Percentiles rank a stretch among this genome's conserved stretches.
These are phyloP conservation scores for Periconia sp. DNA, from an alignment of 2,329 filamentous ascomycete species.

Conservation along the genomic window DNA sequence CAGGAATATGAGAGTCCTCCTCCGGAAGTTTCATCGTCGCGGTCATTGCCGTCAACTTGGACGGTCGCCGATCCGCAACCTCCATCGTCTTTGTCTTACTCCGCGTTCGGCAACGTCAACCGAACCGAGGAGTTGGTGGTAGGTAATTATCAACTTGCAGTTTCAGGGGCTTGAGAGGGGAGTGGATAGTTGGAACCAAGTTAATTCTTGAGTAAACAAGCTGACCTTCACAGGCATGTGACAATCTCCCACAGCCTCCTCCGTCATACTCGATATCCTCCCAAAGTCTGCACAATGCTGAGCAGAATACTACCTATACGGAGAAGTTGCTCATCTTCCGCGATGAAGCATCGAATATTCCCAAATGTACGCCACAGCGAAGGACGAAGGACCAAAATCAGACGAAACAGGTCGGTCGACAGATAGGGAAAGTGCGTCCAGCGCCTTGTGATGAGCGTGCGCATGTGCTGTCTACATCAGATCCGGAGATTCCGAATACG, in stretches of 20 bases:
- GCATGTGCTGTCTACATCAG: not conserved
- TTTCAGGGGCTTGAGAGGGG: no score
- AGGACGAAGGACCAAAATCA: not conserved
- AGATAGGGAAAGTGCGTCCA: not conserved
- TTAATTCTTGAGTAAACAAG: no score
- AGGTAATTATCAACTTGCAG: no score
- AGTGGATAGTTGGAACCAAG: no score
- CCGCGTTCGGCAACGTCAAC: not conserved
- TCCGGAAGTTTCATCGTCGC: not conserved
- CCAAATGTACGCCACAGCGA: not conserved
- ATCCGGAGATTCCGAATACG: not conserved
- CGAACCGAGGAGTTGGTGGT: not conserved
- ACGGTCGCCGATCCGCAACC: not conserved
- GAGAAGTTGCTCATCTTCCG: not conserved
- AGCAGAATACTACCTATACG: not conserved
- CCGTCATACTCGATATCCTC: no score
- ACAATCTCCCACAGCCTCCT: no score
- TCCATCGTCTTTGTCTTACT: not conserved
- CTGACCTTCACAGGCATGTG: no score
- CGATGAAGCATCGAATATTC: not conserved
- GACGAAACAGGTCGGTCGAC: not conserved
- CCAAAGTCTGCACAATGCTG: no score
- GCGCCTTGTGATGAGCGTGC: not conserved
- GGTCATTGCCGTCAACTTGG: not conserved
- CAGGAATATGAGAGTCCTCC: constrained; percentile 1